Conservation (phyloP, 139 green algal genomes). For the Asterochloris sp. region DNA sequence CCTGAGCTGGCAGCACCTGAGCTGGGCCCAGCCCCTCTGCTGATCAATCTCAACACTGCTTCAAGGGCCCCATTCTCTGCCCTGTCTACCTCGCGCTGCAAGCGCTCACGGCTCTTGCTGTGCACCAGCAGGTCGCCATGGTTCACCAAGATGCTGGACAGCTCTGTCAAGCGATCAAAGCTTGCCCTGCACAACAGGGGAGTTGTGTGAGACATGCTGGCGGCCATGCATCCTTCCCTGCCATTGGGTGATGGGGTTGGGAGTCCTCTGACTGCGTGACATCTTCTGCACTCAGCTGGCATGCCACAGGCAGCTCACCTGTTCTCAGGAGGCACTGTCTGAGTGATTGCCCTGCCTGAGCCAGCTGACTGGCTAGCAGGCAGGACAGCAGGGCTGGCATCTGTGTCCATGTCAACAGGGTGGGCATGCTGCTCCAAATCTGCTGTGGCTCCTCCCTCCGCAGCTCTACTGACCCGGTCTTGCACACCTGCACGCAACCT, state of each 20-base stretch:
- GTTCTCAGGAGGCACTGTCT: slow-evolving; percentile 21
- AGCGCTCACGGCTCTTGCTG: neutral
- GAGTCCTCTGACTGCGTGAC: too few relatives aligned
- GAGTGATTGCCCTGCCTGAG: neutral
- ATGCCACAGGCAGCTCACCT: neutral
- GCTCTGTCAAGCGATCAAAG: slow-evolving; percentile 50
- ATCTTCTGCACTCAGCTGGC: neutral
- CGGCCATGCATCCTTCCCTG: neutral
- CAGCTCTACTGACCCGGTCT: too few relatives aligned
- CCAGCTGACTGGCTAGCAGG: too few relatives aligned
- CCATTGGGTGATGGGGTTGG: neutral
- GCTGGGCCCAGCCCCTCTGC: neutral
- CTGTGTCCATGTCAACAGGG: neutral
- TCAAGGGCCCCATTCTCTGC: neutral
- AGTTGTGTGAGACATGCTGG: neutral
- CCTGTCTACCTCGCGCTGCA: neutral
- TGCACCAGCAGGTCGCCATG: slow-evolving; percentile 43
- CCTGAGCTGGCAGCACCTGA: neutral
- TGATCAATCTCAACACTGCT: slow-evolving; percentile 9
- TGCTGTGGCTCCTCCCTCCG: too few relatives aligned
- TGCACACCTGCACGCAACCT: neutral
- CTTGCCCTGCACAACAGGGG: slow-evolving; percentile 11
- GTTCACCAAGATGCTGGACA: slow-evolving; percentile 38
- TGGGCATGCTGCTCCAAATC: too few relatives aligned
- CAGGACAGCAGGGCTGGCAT: neutral